Conservation (phyloP, 116 monocot genomes). For the Papilionanthe hybrid region DNA sequence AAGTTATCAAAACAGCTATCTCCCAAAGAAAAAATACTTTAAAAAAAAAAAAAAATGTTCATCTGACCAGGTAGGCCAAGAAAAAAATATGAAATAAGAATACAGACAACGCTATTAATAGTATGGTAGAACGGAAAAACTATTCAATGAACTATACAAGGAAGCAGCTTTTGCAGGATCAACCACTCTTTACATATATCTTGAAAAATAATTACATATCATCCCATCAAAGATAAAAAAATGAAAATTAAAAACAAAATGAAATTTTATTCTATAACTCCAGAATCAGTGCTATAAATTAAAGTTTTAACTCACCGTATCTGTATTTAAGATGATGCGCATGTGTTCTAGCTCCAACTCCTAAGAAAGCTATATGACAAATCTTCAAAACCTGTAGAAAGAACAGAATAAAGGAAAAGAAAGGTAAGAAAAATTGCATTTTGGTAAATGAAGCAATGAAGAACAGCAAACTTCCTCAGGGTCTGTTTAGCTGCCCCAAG, state of each 20-base stretch:
- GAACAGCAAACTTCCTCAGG: neutral
- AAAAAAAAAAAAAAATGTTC: neutral
- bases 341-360: neutral
- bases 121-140: no score
- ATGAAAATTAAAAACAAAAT: no score
- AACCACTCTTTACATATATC: no score
- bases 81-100: neutral
- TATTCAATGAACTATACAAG: no score
- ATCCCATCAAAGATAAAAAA: no score
- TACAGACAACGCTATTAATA: neutral
- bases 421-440: neutral
- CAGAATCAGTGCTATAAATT: neutral
- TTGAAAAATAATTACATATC: no score
- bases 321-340: neutral
- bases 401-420: neutral
- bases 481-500: no score
- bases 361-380: neutral
- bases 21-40: neutral
- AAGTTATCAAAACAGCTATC: no score
- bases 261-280: no score
- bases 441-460: neutral
- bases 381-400: neutral
- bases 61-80: neutral
- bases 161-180: no score
- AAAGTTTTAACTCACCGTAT: neutral